Evolutionary conservation across 2,329 filamentous ascomycete species (phyloP).

Genomic region (Stachybotrys elegans): DNA sequence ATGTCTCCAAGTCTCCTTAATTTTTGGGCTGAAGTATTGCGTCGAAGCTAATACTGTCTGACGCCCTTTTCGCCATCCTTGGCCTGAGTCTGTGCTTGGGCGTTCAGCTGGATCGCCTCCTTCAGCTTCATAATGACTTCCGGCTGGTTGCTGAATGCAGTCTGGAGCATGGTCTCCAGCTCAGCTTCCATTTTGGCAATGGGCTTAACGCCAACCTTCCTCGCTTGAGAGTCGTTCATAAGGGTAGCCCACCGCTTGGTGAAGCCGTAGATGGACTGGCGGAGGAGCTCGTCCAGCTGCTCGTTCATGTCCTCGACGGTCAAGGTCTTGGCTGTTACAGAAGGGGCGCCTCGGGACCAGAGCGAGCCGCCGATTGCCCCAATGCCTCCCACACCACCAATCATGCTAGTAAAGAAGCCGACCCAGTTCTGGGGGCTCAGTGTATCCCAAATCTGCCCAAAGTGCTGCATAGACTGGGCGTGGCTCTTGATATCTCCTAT

Average conservation of each 20-base stretch:
- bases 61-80: constrained; percentile 28
- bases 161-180: constrained; percentile 50
- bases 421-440: constrained; percentile 53
- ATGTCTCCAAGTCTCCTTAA: constrained; percentile 3
- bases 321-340: constrained; percentile 32
- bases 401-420: constrained; percentile 53
- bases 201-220: constrained; percentile 44
- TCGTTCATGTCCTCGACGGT: constrained; percentile 57
- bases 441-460: constrained; percentile 60
- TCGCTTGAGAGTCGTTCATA: constrained; percentile 42
- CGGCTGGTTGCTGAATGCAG: constrained; percentile 54
- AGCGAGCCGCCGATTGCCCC: constrained; percentile 32
- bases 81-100: constrained; percentile 45
- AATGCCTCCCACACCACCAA: too few species aligned
- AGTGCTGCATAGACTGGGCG: constrained; percentile 49
- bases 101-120: constrained; percentile 55
- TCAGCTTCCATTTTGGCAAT: constrained; percentile 50
- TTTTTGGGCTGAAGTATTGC: constrained; percentile 8
- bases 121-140: constrained; percentile 56
- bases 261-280: constrained; percentile 59
- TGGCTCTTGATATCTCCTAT: constrained; percentile 66
- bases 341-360: constrained; percentile 34
- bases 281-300: constrained; percentile 57
- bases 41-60: constrained; percentile 24
- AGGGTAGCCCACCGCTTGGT: constrained; percentile 54